These are phyloP conservation scores for Fraxinus greggii DNA, from an alignment of 305 asterid species.

Conservation along the genomic window DNA sequence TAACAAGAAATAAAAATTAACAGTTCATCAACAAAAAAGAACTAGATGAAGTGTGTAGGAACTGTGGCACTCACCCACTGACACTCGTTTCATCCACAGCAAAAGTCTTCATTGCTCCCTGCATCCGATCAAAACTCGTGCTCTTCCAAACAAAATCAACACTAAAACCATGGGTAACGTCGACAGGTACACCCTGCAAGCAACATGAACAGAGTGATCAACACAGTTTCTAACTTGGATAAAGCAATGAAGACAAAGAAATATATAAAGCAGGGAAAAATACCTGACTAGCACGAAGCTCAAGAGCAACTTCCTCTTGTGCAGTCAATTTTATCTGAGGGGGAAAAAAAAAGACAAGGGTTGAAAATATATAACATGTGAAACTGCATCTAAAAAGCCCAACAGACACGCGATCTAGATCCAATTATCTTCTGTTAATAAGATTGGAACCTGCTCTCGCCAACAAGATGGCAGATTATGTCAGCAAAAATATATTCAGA, in stretches of 20 bases:
- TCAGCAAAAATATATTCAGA: not conserved
- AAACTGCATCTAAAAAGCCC: not conserved
- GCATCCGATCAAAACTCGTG: conserved; percentile 99
- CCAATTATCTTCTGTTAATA: not conserved
- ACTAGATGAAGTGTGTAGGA: not conserved
- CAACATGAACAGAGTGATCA: conserved; percentile 18
- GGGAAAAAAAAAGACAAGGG: not conserved
- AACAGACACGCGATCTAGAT: not conserved
- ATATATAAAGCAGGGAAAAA: not conserved
- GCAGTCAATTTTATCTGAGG: conserved; percentile 92
- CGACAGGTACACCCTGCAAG: conserved; percentile 90
- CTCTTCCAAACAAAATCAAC: conserved; percentile 99
- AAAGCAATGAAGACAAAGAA: not conserved
- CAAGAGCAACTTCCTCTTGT: conserved; percentile 99
- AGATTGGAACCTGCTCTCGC: not conserved
- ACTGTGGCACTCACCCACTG: conserved; percentile 78
- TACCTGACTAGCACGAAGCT: conserved; percentile 98
- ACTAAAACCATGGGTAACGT: conserved; percentile 86
- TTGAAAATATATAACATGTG: not conserved
- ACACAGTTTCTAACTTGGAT: conserved; percentile 8
- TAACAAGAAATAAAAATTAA: not conserved
- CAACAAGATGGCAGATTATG: not conserved
- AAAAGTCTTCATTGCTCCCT: conserved; percentile 98
- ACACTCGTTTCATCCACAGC: conserved; percentile 99
- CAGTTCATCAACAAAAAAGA: not conserved